These are phyloP conservation scores for Yarrowia deformans DNA, from an alignment of 805 yeast species.

Conservation along the genomic window DNA sequence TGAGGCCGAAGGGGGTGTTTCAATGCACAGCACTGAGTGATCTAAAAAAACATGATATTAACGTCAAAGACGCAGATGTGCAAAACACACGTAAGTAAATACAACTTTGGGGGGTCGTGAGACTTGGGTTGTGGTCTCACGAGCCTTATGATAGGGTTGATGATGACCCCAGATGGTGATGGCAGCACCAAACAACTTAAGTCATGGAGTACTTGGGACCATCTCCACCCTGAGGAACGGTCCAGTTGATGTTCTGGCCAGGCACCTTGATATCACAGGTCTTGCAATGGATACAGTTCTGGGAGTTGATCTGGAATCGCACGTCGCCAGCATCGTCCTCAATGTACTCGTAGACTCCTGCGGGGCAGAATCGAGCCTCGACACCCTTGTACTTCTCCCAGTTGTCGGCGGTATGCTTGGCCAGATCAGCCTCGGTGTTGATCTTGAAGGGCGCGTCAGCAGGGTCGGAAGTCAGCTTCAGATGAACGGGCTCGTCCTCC, in stretches of 20 bases:
- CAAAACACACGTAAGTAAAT: not conserved
- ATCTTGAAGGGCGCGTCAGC: conserved; percentile 24
- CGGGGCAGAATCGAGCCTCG: conserved; percentile 95
- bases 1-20: too few relatives aligned
- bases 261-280: conserved; percentile 98
- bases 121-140: too few relatives aligned
- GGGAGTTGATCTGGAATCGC: conserved; percentile 90
- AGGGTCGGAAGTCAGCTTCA: conserved; percentile 57
- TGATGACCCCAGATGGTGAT: too few relatives aligned
- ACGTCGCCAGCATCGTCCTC: conserved; percentile 69
- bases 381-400: conserved; percentile 85
- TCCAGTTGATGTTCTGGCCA: conserved; percentile 91
- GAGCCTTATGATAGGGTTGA: too few relatives aligned
- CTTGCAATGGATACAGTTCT: conserved; percentile 97
- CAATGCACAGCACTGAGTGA: not conserved
- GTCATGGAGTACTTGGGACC: conserved; percentile 96
- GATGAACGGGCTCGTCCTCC: conserved; percentile 91
- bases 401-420: conserved; percentile 69
- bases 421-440: conserved; percentile 46
- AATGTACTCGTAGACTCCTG: conserved; percentile 96
- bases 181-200: conserved; percentile 45
- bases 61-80: not conserved
- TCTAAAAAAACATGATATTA: conserved; percentile 6
- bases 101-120: not conserved
- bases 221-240: conserved; percentile 98